Evolutionary conservation across 768 basidiomycete genomes (phyloP).

Genomic region (Sporobolomyces roseus): DNA sequence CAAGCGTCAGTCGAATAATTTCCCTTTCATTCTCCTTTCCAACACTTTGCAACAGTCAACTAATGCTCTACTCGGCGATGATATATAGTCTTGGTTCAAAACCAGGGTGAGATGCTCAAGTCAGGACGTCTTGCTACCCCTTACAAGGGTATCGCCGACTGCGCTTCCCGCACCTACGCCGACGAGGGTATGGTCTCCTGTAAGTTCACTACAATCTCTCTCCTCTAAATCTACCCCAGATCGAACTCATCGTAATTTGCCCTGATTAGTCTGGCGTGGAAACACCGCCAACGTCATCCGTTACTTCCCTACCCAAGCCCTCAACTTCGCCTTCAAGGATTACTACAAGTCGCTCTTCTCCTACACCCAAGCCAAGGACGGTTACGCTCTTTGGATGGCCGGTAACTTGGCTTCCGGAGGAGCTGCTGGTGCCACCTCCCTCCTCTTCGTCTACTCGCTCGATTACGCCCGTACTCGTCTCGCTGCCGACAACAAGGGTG

Average conservation of each 20-base stretch:
- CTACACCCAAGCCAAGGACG: constrained; percentile 87
- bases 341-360: constrained; percentile 99
- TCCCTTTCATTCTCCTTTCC: neutral
- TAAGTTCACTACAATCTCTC: too few species aligned
- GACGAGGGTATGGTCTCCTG: constrained; percentile 90
- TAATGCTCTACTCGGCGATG: neutral
- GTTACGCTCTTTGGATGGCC: constrained; percentile 97
- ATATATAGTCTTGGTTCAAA: constrained; percentile 41
- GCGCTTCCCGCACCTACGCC: constrained; percentile 82
- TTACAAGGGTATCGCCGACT: constrained; percentile 94
- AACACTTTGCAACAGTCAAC: neutral
- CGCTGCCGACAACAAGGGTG: constrained; percentile 93
- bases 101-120: constrained; percentile 99
- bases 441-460: constrained; percentile 99
- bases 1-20: constrained; percentile 74
- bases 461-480: constrained; percentile 99
- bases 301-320: constrained; percentile 99
- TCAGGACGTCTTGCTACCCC: constrained; percentile 94
- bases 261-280: constrained; percentile 99
- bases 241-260: too few species aligned
- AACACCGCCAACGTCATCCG: constrained; percentile 99
- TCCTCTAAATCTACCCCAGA: too few species aligned
- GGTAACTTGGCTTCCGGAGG: constrained; percentile 98
- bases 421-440: constrained; percentile 96
- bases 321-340: constrained; percentile 83